phyloP scores from a whole-genome alignment of 163 green algal genomes.

The Scenedesmus sp. region DNA sequence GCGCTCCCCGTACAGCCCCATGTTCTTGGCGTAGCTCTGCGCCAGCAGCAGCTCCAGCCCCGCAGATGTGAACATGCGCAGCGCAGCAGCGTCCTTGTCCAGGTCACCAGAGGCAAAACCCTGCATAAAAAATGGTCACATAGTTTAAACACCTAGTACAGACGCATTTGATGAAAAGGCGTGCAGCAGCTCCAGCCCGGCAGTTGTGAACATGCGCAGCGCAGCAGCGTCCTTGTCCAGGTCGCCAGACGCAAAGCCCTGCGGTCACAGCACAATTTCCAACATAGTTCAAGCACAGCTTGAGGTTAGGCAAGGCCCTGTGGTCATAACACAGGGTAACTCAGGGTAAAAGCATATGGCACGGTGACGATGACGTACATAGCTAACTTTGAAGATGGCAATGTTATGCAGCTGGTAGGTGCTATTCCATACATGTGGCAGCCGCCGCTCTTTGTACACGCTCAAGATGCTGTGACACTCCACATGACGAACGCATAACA shows the following conservation, averaged over 20 bases:
- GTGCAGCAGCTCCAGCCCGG: no score
- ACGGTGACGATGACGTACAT: no score
- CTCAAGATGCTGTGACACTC: conserved; percentile 84
- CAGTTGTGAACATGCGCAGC: no score
- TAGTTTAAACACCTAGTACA: not conserved
- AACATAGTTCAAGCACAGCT: not conserved
- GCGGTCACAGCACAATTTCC: no score
- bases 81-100: conserved; percentile 80
- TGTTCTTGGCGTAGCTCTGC: conserved; percentile 91
- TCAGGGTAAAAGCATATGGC: no score
- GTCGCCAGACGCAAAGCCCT: no score
- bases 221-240: not conserved
- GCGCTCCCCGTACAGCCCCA: conserved; percentile 89
- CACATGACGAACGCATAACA: no score
- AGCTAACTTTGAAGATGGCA: no score
- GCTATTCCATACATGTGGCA: conserved; percentile 92
- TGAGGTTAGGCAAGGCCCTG: no score
- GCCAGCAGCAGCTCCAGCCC: conserved; percentile 75
- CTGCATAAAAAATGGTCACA: conserved; percentile 56
- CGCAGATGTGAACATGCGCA: conserved; percentile 81
- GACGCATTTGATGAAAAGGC: no score
- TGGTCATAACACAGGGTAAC: no score
- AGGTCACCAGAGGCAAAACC: conserved; percentile 91
- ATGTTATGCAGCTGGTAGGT: conserved; percentile 80
- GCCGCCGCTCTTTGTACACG: conserved; percentile 72